phyloP scores from a whole-genome alignment of 805 yeast genomes.

The Candida suzukii region DNA sequence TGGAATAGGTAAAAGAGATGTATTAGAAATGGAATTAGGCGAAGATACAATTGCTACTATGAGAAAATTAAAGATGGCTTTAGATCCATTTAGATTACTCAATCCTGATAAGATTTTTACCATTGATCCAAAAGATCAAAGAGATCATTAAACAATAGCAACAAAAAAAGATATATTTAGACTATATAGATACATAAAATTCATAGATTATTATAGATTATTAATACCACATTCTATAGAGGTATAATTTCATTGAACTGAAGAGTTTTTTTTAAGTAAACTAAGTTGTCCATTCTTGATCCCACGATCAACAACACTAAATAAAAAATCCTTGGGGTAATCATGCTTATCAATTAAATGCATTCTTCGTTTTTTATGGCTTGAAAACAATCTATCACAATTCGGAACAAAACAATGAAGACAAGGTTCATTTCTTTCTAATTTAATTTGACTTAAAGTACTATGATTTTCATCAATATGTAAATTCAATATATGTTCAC shows the following conservation, averaged over 20 bases:
- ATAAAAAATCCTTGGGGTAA: conserved; percentile 32
- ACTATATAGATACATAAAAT: background rate
- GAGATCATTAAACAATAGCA: conserved; percentile 5
- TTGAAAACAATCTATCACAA: conserved; percentile 34
- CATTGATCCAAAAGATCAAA: conserved; percentile 41
- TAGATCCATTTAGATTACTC: conserved; percentile 65
- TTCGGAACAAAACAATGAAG: conserved; percentile 35
- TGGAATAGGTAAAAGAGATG: conserved; percentile 70
- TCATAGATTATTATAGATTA: too few species aligned
- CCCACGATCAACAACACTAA: conserved; percentile 23
- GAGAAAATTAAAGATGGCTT: conserved; percentile 62
- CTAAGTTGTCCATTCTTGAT: conserved; percentile 12
- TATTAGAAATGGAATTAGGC: conserved; percentile 56
- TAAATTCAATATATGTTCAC: conserved; percentile 31
- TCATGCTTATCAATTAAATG: conserved; percentile 47
- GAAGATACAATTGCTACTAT: conserved; percentile 57
- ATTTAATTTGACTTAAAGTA: conserved; percentile 32
- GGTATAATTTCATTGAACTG: background rate
- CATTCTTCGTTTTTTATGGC: conserved; percentile 32
- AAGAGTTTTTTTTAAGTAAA: conserved; percentile 10
- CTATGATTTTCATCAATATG: conserved; percentile 50
- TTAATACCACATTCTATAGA: too few species aligned
- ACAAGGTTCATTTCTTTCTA: conserved; percentile 30
- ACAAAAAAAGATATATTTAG: background rate
- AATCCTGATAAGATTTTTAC: conserved; percentile 77